Conservation (phyloP, 768 basidiomycete genomes). For the Rhizopogon vesiculosus region DNA sequence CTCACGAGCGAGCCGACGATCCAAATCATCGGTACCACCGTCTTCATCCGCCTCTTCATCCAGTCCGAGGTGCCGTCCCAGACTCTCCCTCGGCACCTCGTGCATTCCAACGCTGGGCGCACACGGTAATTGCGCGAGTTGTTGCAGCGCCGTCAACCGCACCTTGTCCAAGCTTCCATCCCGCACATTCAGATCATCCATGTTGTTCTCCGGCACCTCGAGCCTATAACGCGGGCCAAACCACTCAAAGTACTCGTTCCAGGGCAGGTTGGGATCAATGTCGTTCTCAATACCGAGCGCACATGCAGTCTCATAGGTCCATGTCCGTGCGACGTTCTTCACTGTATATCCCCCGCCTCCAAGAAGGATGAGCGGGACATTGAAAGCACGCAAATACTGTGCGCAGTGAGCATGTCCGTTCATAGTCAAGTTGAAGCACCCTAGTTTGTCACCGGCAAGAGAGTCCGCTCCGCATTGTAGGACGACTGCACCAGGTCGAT, state of each 20-base stretch:
- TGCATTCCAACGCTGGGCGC: conserved; percentile 89
- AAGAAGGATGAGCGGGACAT: conserved; percentile 84
- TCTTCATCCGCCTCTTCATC: conserved; percentile 37
- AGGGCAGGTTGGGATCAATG: conserved; percentile 75
- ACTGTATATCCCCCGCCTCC: conserved; percentile 98
- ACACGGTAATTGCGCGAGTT: conserved; percentile 53
- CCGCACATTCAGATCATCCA: conserved; percentile 87
- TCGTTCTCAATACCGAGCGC: conserved; percentile 82
- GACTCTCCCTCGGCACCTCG: conserved; percentile 67
- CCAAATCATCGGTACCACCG: conserved; percentile 51
- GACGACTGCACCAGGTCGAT: conserved; percentile 80
- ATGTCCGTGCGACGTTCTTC: conserved; percentile 91
- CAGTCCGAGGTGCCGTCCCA: conserved; percentile 61
- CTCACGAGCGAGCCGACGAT: conserved; percentile 70
- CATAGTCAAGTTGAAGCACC: conserved; percentile 95
- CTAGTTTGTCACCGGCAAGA: conserved; percentile 90
- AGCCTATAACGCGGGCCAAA: conserved; percentile 93
- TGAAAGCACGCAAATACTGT: conserved; percentile 75
- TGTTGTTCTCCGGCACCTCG: conserved; percentile 88
- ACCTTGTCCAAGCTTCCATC: conserved; percentile 79
- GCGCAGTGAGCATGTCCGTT: conserved; percentile 92
- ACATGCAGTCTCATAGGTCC: conserved; percentile 97
- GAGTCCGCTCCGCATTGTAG: conserved; percentile 97
- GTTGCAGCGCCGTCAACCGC: conserved; percentile 57
- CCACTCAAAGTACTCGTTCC: conserved; percentile 94